These are phyloP conservation scores for Yarrowia divulgata DNA, from an alignment of 805 yeast species.

Conservation along the genomic window DNA sequence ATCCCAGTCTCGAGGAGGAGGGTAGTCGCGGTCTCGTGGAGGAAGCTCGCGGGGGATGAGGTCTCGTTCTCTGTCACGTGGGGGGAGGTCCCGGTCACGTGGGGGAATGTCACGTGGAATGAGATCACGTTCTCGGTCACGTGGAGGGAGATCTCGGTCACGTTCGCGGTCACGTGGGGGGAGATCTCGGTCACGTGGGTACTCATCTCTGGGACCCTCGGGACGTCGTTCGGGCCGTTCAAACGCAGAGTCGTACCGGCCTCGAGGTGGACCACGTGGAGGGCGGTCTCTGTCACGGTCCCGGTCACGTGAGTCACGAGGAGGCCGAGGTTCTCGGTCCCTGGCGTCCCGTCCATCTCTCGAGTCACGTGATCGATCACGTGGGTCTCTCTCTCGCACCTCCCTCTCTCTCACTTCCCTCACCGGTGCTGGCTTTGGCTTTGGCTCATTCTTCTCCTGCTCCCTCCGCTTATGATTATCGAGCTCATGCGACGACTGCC, in stretches of 20 bases:
- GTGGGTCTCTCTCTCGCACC: background rate
- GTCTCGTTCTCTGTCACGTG: constrained; percentile 1
- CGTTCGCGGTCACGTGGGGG: constrained; percentile 3
- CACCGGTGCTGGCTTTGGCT: background rate
- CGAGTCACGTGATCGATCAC: background rate
- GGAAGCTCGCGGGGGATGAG: background rate
- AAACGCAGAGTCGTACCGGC: constrained; percentile 1
- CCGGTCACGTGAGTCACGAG: background rate
- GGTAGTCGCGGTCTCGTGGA: constrained; percentile 11
- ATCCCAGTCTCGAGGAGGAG: constrained; percentile 1
- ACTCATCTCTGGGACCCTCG: background rate
- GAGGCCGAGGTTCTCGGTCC: background rate
- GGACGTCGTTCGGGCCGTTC: constrained; percentile 7
- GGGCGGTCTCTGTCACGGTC: background rate
- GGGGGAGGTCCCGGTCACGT: constrained; percentile 8
- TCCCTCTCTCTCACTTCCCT: background rate
- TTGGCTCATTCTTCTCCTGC: constrained; percentile 6
- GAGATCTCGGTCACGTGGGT: background rate
- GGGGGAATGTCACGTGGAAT: too few species aligned
- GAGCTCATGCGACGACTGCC: constrained; percentile 89
- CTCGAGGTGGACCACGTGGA: background rate
- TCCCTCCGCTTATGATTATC: constrained; percentile 53
- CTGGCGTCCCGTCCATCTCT: background rate
- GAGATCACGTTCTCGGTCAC: background rate
- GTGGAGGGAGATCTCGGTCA: background rate